Evolutionary conservation across 2,329 filamentous ascomycete species (phyloP).

Genomic region (Aspergillus puulaauensis): DNA sequence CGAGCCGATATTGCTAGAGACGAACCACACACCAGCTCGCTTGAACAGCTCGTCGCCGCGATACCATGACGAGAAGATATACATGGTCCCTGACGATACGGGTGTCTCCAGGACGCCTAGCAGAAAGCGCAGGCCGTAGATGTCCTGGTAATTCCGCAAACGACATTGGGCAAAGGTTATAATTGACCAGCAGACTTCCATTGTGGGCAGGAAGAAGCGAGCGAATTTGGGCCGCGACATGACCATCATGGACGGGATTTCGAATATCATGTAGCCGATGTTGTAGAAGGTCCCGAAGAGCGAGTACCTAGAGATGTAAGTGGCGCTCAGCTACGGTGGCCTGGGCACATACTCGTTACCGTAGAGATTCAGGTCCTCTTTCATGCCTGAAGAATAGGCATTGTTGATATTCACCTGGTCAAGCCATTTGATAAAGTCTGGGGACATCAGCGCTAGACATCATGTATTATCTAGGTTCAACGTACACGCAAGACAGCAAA

Average conservation of each 20-base stretch:
- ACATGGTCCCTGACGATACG: constrained; percentile 31
- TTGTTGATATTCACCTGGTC: constrained; percentile 49
- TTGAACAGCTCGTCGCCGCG: constrained; percentile 36
- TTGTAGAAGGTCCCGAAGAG: constrained; percentile 19
- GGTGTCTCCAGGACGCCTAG: constrained; percentile 30
- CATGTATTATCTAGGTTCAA: not conserved
- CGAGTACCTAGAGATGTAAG: not conserved
- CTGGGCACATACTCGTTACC: constrained; percentile 18
- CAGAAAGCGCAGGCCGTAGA: constrained; percentile 36
- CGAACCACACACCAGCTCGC: constrained; percentile 32
- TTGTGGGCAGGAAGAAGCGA: constrained; percentile 18
- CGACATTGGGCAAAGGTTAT: constrained; percentile 26
- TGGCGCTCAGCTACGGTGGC: no score
- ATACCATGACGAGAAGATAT: constrained; percentile 43
- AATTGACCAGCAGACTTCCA: constrained; percentile 28
- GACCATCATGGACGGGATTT: constrained; percentile 19
- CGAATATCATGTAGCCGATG: constrained; percentile 19
- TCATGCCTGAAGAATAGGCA: constrained; percentile 40
- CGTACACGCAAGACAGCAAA: constrained; percentile 15
- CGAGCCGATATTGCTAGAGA: constrained; percentile 27
- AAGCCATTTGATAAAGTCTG: constrained; percentile 46
- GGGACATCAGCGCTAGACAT: constrained; percentile 24
- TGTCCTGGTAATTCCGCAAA: constrained; percentile 23
- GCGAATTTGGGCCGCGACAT: constrained; percentile 21
- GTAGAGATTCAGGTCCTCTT: constrained; percentile 27